A percentile compares a stretch with the other conserved stretches of the same genome.
Conservation (phyloP, 495 filamentous ascomycete genomes). For the Podospora pseudoanserina region DNA sequence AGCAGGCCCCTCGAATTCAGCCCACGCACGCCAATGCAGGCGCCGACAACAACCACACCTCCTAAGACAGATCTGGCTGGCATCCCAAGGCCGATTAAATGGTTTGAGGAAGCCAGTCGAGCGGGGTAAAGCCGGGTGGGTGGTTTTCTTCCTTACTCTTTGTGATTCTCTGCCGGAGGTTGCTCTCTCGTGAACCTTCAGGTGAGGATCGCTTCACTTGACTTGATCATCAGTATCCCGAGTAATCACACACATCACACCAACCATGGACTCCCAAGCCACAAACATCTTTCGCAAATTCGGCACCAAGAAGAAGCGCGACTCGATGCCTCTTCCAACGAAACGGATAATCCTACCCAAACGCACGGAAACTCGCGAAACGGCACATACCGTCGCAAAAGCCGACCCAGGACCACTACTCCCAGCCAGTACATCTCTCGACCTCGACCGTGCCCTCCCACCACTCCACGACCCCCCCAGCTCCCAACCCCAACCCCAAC, state of each 20-base stretch:
- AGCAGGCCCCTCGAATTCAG: neutral
- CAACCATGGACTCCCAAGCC: neutral
- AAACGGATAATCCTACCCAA: neutral
- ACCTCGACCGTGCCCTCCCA: neutral
- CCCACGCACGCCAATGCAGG: neutral
- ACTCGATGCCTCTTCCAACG: neutral
- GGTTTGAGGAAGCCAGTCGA: neutral
- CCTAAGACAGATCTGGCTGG: neutral
- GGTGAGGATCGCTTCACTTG: neutral
- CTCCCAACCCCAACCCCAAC: too few relatives aligned
- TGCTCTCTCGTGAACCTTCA: neutral
- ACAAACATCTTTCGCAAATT: neutral
- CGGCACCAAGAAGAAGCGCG: neutral
- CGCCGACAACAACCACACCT: neutral
- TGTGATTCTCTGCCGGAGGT: neutral
- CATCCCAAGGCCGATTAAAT: neutral
- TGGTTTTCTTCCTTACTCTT: neutral
- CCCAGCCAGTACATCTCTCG: neutral
- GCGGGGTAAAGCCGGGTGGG: neutral
- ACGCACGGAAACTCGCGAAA: neutral
- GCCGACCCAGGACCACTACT: too few relatives aligned
- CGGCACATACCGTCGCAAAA: neutral
- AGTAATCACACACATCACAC: neutral
- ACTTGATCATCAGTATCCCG: neutral
- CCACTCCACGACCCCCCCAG: neutral